A percentile compares a stretch with the other conserved stretches of the same genome.
Conservation (phyloP, 2,329 filamentous ascomycete species). For the Myrmaecium sp. region DNA sequence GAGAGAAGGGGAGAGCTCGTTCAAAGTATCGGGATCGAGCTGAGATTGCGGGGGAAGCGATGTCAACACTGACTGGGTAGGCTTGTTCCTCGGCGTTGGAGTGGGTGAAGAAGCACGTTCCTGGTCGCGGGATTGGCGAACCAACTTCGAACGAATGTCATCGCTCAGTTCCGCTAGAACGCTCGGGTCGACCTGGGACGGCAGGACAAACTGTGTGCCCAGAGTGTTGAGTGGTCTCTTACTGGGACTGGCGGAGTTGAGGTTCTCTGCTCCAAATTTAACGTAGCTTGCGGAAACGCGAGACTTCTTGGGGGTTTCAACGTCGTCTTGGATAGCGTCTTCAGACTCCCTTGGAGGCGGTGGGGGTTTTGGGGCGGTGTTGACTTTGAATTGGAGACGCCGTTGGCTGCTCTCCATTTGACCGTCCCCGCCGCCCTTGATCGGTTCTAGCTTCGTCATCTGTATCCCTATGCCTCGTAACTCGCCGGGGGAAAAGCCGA, state of each 20-base stretch:
- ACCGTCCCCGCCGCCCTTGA: constrained; percentile 42
- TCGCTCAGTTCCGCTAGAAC: constrained; percentile 68
- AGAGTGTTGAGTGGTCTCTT: constrained; percentile 58
- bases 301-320: constrained; percentile 21
- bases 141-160: constrained; percentile 64
- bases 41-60: constrained; percentile 50
- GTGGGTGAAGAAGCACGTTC: constrained; percentile 6
- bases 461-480: constrained; percentile 85
- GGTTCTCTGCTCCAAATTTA: constrained; percentile 18
- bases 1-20: constrained; percentile 70
- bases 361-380: constrained; percentile 11
- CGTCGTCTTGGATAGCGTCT: constrained; percentile 31
- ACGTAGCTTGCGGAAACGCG: constrained; percentile 17
- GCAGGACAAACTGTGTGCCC: constrained; percentile 86
- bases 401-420: constrained; percentile 57
- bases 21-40: constrained; percentile 69
- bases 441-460: constrained; percentile 76
- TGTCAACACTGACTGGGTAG: constrained; percentile 14
- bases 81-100: constrained; percentile 3
- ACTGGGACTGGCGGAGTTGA: constrained; percentile 31
- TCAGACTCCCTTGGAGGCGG: constrained; percentile 9
- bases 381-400: constrained; percentile 52
- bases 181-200: constrained; percentile 63
- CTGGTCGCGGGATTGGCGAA: constrained; percentile 16
- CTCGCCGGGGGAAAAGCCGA: constrained; percentile 76